Conservation (phyloP, 1,284 basidiomycete species). For the Mycena citricolor region DNA sequence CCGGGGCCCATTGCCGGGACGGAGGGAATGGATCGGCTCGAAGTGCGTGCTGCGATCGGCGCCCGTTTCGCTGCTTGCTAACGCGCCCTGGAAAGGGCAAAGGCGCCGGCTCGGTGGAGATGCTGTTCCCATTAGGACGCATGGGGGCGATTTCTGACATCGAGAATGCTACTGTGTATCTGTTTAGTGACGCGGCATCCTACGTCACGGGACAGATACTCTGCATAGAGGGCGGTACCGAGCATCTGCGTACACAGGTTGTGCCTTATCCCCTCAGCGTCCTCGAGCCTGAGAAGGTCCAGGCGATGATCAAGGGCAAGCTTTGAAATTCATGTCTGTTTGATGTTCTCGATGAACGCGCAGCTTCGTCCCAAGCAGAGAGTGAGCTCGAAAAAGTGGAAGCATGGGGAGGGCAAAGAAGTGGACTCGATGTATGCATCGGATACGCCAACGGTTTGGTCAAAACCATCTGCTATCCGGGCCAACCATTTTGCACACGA, state of each 20-base stretch:
- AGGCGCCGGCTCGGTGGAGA: slow-evolving; percentile 3
- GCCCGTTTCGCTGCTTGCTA: slow-evolving; percentile 38
- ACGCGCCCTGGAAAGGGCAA: slow-evolving; percentile 20
- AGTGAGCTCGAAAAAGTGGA: no score
- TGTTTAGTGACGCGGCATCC: slow-evolving; percentile 86
- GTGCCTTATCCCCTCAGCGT: slow-evolving; percentile 69
- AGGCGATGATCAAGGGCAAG: slow-evolving; percentile 37
- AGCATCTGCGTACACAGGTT: slow-evolving; percentile 50
- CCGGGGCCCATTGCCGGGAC: slow-evolving; percentile 87
- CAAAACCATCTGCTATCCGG: no score
- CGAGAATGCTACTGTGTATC: slow-evolving; percentile 78
- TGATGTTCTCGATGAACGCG: no score
- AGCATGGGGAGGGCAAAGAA: no score
- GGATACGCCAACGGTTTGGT: no score
- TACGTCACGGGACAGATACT: slow-evolving; percentile 79
- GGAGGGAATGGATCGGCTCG: slow-evolving; percentile 80
- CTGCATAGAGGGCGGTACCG: slow-evolving; percentile 64
- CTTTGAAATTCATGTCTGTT: slow-evolving; percentile 27
- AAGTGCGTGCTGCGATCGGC: slow-evolving; percentile 23
- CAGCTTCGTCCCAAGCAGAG: no score
- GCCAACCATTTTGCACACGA: no score
- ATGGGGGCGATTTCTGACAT: slow-evolving; percentile 73
- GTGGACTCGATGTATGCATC: no score
- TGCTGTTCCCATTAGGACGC: slow-evolving; percentile 59
- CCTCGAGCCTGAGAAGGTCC: slow-evolving; percentile 51